Evolutionary conservation across 441 rosid genomes (phyloP), one percentile per base, ranked within the genome.

Genomic region (Pelargonium myrrhifolium): DNA sequence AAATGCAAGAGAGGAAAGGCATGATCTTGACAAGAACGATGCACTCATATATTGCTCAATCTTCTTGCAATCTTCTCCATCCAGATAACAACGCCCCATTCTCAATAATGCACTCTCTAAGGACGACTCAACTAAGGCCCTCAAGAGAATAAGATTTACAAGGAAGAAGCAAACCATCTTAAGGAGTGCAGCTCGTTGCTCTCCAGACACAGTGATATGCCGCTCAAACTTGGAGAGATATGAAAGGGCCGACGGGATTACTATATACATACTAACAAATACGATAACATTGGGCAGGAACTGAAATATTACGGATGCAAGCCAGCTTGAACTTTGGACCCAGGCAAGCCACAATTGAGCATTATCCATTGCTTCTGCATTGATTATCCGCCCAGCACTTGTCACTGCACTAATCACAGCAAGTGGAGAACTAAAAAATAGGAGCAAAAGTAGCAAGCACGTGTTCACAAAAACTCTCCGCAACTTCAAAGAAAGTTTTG

Each of bases 161-260:
- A 93, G 97, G 82, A 90, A 93, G 78, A 90, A 93, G 81, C 98
- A 93, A 74, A 93, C 97, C 98, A 93, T 87, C 88, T 90, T 93
- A 72, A 93, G 68, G 66, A 93, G 96, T 26, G 95, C 93, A 49
- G 98, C 97, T 81, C 87, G 84, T 74, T 90, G 96, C 78, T 93
- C 96, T 43, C 97, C 88, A 18, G 96, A 90, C 24, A 93, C 86
- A 4, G 98, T 93, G 45, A 89, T 76, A 71, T 90, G 97, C 65
- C 87, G 79, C 79, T 93, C 98, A 69, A 93, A 93, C 89, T 90
- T 93, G 71, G 97, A 87, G 22, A 93, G 82, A 77, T 89, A 84
- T 18, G 95, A 93, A 75, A 93, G 97, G 53, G 83, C 95, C 35
- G 96, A 87, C 14, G 98, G 98, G 63, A 93, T 83, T 53, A 93